Base-by-base conservation (phyloP, 2,329 filamentous ascomycete genomes). In the Fusarium multiceps region DNA sequence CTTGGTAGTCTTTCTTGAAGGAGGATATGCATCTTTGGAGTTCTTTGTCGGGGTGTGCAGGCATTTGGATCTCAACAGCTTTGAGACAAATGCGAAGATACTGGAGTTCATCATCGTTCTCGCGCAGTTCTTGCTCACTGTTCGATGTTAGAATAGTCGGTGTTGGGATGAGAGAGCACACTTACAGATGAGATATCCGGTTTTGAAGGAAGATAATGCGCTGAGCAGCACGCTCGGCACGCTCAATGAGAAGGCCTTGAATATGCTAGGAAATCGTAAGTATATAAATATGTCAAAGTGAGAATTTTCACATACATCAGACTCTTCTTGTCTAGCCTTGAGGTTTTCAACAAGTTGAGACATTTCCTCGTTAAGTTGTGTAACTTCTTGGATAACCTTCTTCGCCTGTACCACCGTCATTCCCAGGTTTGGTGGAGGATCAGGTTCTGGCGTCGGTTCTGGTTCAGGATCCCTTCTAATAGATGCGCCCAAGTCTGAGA, bases 51-150 rank as follows among this genome's bases (percentile, higher is more conserved):
- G 82, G 82, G 60, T 84, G 83, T 45, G 81, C 77, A 7, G 85
- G 81, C 74, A 85, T 85, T 70, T 88, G 86, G 20, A 89, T 85
- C 80, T 90, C 88, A 70, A 90, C 85, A 23, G 86, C 87, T 69
- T 89, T 87, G 66, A 90, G 82, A 74, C 87, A 86, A 65, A 92
- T 87, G 60, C 88, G 86, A 43, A 89, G 83, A 74, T 88, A 88
- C 46, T 86, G 83, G 28, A 91, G 82, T 74, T 90, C 88, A 42
- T 87, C 85, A 66, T 89, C 86, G 73, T 86, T 85, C 71, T 86
- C 83, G 50, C 84, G 81, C 25, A 87, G 81, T 70, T 89, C 86
- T 40, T 85, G 80, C 74, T 87, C 88, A 71, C 84, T 89, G 63
- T 65, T 64, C 59, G 53, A 23, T 53, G 66, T 71, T 50, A 73